These are phyloP conservation scores for Neofusicoccum sp. DNA, from an alignment of 2,329 filamentous ascomycete species.

Conservation along the genomic window DNA sequence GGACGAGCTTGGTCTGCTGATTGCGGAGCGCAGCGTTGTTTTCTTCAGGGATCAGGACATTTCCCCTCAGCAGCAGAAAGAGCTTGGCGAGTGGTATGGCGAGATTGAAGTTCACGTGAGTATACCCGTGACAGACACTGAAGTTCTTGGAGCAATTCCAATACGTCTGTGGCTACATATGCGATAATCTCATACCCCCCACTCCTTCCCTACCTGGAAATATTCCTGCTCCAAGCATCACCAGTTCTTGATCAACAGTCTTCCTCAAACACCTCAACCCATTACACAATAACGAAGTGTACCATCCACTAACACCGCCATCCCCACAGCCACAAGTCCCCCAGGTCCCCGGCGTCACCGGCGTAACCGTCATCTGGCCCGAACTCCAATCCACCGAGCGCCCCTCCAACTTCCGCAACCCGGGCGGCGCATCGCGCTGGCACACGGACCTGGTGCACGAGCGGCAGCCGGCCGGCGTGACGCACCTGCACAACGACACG, in stretches of 20 bases:
- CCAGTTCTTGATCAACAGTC: neutral
- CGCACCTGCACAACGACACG: slow-evolving; percentile 68
- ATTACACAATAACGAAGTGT: neutral
- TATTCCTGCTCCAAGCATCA: no score
- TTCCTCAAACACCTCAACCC: neutral
- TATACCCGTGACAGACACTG: slow-evolving; percentile 13
- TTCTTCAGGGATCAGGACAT: slow-evolving; percentile 60
- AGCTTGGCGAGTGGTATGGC: slow-evolving; percentile 61
- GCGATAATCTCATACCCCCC: no score
- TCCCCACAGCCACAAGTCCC: slow-evolving; percentile 63
- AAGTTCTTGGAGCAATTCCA: neutral
- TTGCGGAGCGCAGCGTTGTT: slow-evolving; percentile 65
- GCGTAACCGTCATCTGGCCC: slow-evolving; percentile 64
- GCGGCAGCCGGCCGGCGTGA: slow-evolving; percentile 65
- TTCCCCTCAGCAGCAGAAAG: slow-evolving; percentile 23
- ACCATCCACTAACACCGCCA: neutral
- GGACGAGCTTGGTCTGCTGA: slow-evolving; percentile 61
- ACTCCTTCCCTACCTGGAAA: no score
- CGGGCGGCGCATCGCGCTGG: slow-evolving; percentile 67
- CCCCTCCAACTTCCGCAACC: slow-evolving; percentile 61
- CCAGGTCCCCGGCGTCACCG: slow-evolving; percentile 62
- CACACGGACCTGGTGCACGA: slow-evolving; percentile 72
- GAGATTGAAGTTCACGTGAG: slow-evolving; percentile 67
- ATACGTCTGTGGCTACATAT: no score
- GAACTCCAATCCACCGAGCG: slow-evolving; percentile 62